Evolutionary conservation across 2,329 filamentous ascomycete genomes (phyloP).

Genomic region (Hymenoscyphus repandus): DNA sequence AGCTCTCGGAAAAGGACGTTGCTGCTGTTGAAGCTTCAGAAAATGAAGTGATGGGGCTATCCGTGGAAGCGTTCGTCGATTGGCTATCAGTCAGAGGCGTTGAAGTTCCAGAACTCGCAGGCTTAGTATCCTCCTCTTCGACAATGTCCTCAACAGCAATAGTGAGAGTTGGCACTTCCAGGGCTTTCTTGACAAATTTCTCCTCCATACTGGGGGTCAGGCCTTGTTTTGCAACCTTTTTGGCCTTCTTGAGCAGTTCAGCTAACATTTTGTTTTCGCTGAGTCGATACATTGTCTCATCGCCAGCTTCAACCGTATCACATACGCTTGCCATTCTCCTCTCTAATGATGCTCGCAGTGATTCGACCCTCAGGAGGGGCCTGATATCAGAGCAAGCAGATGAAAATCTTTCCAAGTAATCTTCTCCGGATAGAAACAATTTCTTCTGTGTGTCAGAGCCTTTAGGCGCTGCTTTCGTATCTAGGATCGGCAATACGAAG

Average conservation of each 20-base stretch:
- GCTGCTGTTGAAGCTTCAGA: slow-evolving; percentile 34
- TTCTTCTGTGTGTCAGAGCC: slow-evolving; percentile 47
- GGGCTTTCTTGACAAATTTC: slow-evolving; percentile 67
- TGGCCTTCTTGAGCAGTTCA: slow-evolving; percentile 66
- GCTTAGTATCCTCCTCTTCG: slow-evolving; percentile 23
- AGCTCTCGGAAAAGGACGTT: slow-evolving; percentile 32
- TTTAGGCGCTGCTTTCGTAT: slow-evolving; percentile 38
- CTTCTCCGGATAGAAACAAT: slow-evolving; percentile 64
- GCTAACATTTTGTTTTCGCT: slow-evolving; percentile 64
- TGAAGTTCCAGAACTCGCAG: slow-evolving; percentile 25
- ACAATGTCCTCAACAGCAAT: slow-evolving; percentile 53
- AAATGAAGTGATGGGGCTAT: slow-evolving; percentile 34
- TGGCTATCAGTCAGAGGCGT: slow-evolving; percentile 29
- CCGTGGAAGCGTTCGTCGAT: slow-evolving; percentile 26
- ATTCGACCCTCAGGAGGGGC: slow-evolving; percentile 46
- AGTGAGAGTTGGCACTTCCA: slow-evolving; percentile 71
- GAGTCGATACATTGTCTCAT: slow-evolving; percentile 79
- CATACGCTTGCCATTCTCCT: slow-evolving; percentile 65
- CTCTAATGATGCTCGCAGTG: slow-evolving; percentile 48
- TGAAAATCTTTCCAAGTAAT: slow-evolving; percentile 62
- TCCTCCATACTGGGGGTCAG: slow-evolving; percentile 81
- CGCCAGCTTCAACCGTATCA: slow-evolving; percentile 76
- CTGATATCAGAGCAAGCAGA: slow-evolving; percentile 52
- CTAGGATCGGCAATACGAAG: slow-evolving; percentile 69
- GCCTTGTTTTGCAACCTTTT: slow-evolving; percentile 55